Evolutionary conservation across 2,329 filamentous ascomycete species (phyloP).

Genomic region (Tricladium varicosporioides): DNA sequence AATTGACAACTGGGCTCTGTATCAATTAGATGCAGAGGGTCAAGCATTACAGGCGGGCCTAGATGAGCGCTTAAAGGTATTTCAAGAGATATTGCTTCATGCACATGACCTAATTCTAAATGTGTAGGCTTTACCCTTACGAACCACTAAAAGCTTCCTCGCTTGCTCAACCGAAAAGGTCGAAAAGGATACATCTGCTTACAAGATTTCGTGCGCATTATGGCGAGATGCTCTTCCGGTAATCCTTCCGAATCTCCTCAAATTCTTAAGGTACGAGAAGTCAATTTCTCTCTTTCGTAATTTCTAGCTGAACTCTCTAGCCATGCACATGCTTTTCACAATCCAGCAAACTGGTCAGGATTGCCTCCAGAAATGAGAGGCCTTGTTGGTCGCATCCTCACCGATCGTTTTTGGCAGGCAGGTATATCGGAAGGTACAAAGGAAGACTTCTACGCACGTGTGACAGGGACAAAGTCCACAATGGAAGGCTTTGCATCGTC

Average conservation of each 20-base stretch:
- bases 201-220: constrained; percentile 72
- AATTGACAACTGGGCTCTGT: constrained; percentile 78
- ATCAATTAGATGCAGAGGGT: constrained; percentile 75
- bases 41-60: constrained; percentile 75
- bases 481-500: constrained; percentile 93
- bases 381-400: constrained; percentile 79
- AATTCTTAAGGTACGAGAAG: constrained; percentile 61
- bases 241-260: constrained; percentile 82
- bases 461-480: constrained; percentile 83
- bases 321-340: constrained; percentile 89
- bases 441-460: constrained; percentile 92
- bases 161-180: constrained; percentile 89
- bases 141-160: constrained; percentile 88
- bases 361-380: constrained; percentile 72
- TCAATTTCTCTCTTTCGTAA: constrained; percentile 31
- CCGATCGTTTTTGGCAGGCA: constrained; percentile 96
- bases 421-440: constrained; percentile 94
- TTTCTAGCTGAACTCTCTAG: constrained; percentile 39
- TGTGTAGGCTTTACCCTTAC: constrained; percentile 64
- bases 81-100: constrained; percentile 32
- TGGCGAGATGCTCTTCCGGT: constrained; percentile 81
- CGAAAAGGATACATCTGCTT: constrained; percentile 68
- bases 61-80: constrained; percentile 69
- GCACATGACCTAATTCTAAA: constrained; percentile 5
- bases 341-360: constrained; percentile 77